Conservation (phyloP, 352 stramenopile genomes). For the Pythium myriotylum region DNA sequence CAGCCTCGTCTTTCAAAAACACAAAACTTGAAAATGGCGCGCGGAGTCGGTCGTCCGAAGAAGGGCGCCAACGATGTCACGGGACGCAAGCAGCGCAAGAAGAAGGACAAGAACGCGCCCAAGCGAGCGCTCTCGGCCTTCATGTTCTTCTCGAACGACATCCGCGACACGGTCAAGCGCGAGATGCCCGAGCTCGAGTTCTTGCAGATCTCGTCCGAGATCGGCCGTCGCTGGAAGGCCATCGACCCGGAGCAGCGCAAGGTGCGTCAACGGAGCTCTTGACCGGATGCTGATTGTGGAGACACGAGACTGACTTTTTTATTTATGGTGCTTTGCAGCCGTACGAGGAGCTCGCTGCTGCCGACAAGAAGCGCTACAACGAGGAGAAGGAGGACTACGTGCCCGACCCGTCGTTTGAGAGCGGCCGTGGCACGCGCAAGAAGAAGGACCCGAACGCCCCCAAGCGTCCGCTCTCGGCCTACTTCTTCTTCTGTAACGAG, state of each 20-base stretch:
- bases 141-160: slow-evolving; percentile 92
- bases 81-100: slow-evolving; percentile 81
- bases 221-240: slow-evolving; percentile 83
- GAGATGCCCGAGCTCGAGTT: slow-evolving; percentile 88
- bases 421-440: slow-evolving; percentile 62
- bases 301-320: not conserved
- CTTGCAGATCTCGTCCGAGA: slow-evolving; percentile 86
- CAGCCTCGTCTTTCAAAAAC: slow-evolving; percentile 24
- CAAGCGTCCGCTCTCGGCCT: slow-evolving; percentile 94
- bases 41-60: slow-evolving; percentile 67
- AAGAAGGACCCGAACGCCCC: slow-evolving; percentile 94
- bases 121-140: slow-evolving; percentile 90
- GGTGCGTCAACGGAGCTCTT: too few relatives aligned
- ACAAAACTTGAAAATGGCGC: slow-evolving; percentile 54
- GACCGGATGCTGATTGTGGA: slow-evolving; percentile 2
- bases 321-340: slow-evolving; percentile 39
- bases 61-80: slow-evolving; percentile 64
- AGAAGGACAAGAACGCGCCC: slow-evolving; percentile 92
- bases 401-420: slow-evolving; percentile 81
- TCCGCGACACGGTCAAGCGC: slow-evolving; percentile 87
- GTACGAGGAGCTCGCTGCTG: slow-evolving; percentile 83
- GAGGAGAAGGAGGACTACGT: slow-evolving; percentile 91
- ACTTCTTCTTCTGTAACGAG: slow-evolving; percentile 96
- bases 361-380: slow-evolving; percentile 86
- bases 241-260: slow-evolving; percentile 64